phyloP scores from a whole-genome alignment of 2,329 filamentous ascomycete genomes.

The Penicillium brasilianum region DNA sequence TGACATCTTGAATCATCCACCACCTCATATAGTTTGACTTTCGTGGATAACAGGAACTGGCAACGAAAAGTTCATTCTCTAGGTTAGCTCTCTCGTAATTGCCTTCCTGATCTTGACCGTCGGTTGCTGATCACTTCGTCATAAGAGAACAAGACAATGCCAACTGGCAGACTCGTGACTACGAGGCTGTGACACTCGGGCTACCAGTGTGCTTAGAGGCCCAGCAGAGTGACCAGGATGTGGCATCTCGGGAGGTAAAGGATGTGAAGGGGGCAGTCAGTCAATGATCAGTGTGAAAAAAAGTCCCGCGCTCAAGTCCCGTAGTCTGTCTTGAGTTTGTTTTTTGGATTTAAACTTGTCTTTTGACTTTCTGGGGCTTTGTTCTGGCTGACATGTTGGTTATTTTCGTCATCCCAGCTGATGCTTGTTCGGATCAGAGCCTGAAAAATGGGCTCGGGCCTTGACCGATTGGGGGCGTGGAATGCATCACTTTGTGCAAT shows the following conservation, averaged over 20 bases:
- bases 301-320: not conserved
- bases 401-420: not conserved
- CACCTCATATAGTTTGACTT: not conserved
- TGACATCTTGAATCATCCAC: too few species aligned
- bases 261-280: conserved; percentile 20
- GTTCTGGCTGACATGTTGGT: not conserved
- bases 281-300: conserved; percentile 20
- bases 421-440: not conserved
- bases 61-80: not conserved
- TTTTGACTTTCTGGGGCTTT: not conserved
- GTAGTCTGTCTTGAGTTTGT: not conserved
- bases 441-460: conserved; percentile 1
- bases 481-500: not conserved
- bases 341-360: not conserved
- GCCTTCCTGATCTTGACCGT: conserved; percentile 10
- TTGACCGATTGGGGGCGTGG: not conserved
- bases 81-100: not conserved
- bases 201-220: conserved; percentile 23
- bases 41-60: not conserved
- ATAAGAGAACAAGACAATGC: conserved; percentile 13
- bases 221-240: conserved; percentile 25
- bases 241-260: conserved; percentile 27
- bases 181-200: conserved; percentile 29
- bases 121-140: conserved; percentile 10
- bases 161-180: conserved; percentile 35